Base-by-base conservation (phyloP, 176 grass and related monocot species). In the Poa pratensis region DNA sequence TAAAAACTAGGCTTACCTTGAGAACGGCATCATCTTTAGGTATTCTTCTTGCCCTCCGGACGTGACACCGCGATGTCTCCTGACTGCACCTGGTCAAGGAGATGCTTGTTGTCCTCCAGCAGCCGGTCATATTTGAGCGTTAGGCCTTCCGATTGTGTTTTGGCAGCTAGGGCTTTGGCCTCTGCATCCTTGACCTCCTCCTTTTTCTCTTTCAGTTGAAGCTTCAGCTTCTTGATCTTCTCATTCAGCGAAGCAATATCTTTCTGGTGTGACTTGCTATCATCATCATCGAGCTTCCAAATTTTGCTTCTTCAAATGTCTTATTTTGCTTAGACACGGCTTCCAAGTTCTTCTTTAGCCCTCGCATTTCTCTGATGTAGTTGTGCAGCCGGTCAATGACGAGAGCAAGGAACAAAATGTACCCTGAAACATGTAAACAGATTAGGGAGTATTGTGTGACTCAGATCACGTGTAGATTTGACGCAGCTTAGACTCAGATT, bases 371-470 rank as follows among this genome's bases (percentile, higher is more conserved):
- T 94, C 88, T 97, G 62, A 92, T 89, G 82, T 97, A 91, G 78
- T 89, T 87, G 78, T 97, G 94, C 14, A 92, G 86, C 3, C 92
- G 90, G 62, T 97, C 94, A 67, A 94, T 94, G 39, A 97, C 83
- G 54, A 94, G 69, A 71, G 88, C 90, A 75, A 97, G 94, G 74
- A 97, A 97, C 54, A 97, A 79, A 14, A 75, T 74, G 59, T 97
- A 97, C 87, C 92, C 94, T 97, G 90, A 80, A 94, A 82, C 48
- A 75, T 9, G 26, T 53, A 32, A 53, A 50, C 9, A 28, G 1
- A 28, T 75, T 52, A 75, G 46, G 3, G 24, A 75, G 7, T 49
- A 75, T 28, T 19, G 8, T 52, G 24, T 11, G 24, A 51, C 46
- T 5, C 3, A 0, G 23, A 74, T 6, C 15, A 74, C 16, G 18